Evolutionary conservation across 192 early-diverging fungal genomes (phyloP).

Genomic region (Allomyces macrogynus): DNA sequence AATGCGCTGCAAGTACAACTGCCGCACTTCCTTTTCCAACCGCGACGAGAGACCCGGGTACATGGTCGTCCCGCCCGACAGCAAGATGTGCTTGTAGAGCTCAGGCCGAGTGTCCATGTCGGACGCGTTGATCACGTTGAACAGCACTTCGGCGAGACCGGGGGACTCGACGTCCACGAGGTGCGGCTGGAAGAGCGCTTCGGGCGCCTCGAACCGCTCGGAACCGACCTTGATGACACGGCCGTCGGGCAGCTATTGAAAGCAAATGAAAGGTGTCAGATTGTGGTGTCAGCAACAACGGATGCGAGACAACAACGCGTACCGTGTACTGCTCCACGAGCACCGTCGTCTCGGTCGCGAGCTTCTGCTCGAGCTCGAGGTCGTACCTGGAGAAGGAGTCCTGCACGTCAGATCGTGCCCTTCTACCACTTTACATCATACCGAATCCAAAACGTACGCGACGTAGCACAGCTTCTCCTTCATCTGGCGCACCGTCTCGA

Average conservation of each 20-base stretch:
- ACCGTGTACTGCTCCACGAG: constrained; percentile 88
- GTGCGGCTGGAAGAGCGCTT: constrained; percentile 95
- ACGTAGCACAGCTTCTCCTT: constrained; percentile 98
- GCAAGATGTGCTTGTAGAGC: constrained; percentile 90
- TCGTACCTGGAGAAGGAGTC: constrained; percentile 52
- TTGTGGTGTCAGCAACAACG: not conserved
- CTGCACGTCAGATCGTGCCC: not conserved
- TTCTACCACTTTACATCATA: not conserved
- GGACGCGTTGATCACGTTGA: constrained; percentile 75
- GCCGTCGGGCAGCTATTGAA: constrained; percentile 72
- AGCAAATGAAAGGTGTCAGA: not conserved
- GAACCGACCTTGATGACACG: constrained; percentile 96
- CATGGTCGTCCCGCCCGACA: constrained; percentile 98
- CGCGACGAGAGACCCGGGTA: constrained; percentile 92
- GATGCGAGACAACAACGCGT: constrained; percentile 4
- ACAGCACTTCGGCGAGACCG: constrained; percentile 83
- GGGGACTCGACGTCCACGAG: constrained; percentile 84
- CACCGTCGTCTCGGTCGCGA: constrained; percentile 91
- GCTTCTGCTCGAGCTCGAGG: constrained; percentile 75
- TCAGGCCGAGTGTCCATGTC: constrained; percentile 83
- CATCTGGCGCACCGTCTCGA: constrained; percentile 89
- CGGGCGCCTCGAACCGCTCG: constrained; percentile 94
- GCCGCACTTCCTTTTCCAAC: constrained; percentile 95
- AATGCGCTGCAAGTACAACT: constrained; percentile 78
- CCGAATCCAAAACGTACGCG: constrained; percentile 29